Percentiles rank a stretch among this genome's conserved stretches.
Evolutionary conservation across 23 red algal genomes (phyloP).

Genomic region (Gracilariopsis chorda): DNA sequence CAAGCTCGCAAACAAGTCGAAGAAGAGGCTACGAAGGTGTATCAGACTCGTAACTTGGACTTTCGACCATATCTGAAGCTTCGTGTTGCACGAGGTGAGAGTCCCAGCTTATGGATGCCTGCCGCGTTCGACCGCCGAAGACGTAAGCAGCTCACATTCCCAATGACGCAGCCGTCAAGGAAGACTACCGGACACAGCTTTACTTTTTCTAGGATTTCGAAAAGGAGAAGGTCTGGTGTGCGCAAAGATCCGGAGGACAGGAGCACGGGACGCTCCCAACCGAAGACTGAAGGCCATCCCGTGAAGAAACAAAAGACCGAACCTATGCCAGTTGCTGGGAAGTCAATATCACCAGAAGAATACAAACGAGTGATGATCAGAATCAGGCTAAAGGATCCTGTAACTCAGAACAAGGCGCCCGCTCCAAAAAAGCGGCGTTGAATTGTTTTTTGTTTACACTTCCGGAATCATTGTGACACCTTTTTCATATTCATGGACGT

Average conservation of each 20-base stretch:
- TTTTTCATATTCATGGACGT: too few relatives aligned
- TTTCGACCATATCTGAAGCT: slow-evolving; percentile 49
- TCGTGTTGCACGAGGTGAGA: slow-evolving; percentile 26
- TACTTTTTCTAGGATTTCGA: not conserved
- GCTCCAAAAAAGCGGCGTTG: not conserved
- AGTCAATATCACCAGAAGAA: not conserved
- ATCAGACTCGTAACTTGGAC: slow-evolving; percentile 34
- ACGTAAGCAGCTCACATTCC: slow-evolving; percentile 51
- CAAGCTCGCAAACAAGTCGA: slow-evolving; percentile 15
- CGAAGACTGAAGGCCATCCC: not conserved
- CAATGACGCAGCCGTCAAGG: slow-evolving; percentile 36
- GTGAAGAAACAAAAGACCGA: slow-evolving; percentile 13
- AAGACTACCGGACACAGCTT: not conserved
- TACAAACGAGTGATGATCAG: not conserved
- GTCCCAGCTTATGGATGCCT: slow-evolving; percentile 44
- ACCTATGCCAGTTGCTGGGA: not conserved
- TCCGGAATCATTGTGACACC: too few relatives aligned
- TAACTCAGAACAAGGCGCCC: not conserved
- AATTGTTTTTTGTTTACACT: too few relatives aligned
- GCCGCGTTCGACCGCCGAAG: slow-evolving; percentile 38
- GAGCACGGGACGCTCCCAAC: not conserved
- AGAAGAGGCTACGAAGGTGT: slow-evolving; percentile 2
- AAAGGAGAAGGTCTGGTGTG: not conserved
- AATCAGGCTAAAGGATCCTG: not conserved
- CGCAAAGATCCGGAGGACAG: not conserved